These are phyloP conservation scores for Exutisphaerella laricina DNA, from an alignment of 2,329 filamentous ascomycete species.

Conservation along the genomic window DNA sequence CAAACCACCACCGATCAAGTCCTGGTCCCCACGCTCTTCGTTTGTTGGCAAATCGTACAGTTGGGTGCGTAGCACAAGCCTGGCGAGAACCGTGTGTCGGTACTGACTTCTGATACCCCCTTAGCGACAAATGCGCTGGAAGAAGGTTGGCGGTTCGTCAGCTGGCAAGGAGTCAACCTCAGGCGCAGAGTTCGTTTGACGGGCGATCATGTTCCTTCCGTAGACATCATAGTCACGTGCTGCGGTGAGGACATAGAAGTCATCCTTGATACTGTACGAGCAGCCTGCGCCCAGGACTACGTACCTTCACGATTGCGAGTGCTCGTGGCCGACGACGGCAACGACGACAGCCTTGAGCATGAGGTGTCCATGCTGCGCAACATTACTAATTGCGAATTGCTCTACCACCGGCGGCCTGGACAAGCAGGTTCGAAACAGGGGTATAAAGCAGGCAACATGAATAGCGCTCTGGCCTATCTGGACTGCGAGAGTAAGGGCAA, in stretches of 20 bases:
- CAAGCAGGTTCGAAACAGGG: constrained; percentile 38
- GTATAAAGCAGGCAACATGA: constrained; percentile 62
- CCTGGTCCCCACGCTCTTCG: not conserved
- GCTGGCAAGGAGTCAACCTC: not conserved
- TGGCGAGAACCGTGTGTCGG: no score
- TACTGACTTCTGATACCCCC: no score
- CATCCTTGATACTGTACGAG: constrained; percentile 38
- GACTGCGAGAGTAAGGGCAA: not conserved
- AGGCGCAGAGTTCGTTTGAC: not conserved
- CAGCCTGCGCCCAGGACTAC: constrained; percentile 38
- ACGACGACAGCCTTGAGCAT: constrained; percentile 32
- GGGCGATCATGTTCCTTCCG: constrained; percentile 34
- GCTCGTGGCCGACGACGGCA: constrained; percentile 40
- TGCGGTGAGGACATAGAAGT: constrained; percentile 42
- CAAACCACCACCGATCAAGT: no score
- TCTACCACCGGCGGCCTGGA: constrained; percentile 41
- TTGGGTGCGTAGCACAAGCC: not conserved
- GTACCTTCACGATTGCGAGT: constrained; percentile 36
- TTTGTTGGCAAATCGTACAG: not conserved
- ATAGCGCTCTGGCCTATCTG: constrained; percentile 43
- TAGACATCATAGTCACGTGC: constrained; percentile 42
- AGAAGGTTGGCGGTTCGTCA: constrained; percentile 1
- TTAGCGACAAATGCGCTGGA: no score
- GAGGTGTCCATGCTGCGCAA: constrained; percentile 34
- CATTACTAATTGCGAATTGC: constrained; percentile 13